Conservation (phyloP, 352 stramenopile species). For the Pythium plurisporium region DNA sequence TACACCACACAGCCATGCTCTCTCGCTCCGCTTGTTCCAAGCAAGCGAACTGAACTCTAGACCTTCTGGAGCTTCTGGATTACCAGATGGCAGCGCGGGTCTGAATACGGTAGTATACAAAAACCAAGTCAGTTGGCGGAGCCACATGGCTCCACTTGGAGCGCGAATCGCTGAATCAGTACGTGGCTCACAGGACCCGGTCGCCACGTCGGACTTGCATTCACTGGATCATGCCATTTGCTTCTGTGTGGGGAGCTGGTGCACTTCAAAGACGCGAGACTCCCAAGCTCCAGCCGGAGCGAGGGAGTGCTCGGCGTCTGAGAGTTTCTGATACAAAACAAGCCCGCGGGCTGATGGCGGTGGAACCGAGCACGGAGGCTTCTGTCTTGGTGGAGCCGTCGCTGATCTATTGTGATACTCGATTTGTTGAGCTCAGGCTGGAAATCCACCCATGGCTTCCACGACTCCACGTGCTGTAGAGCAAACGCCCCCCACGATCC, state of each 20-base stretch:
- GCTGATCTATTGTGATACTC: too few relatives aligned
- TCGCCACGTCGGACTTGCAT: neutral
- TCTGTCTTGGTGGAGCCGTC: too few relatives aligned
- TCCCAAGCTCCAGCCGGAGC: neutral
- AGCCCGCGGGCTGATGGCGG: too few relatives aligned
- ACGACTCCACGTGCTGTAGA: too few relatives aligned
- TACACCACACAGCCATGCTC: constrained; percentile 1
- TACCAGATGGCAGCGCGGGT: constrained; percentile 7
- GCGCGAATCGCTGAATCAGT: neutral
- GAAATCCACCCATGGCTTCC: too few relatives aligned
- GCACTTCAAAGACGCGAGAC: neutral
- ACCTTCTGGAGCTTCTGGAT: constrained; percentile 9
- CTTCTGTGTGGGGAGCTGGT: neutral
- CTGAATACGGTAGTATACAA: neutral
- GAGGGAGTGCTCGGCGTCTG: neutral
- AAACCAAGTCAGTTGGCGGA: neutral
- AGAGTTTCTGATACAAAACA: too few relatives aligned
- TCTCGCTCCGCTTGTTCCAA: too few relatives aligned
- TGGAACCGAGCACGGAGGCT: too few relatives aligned
- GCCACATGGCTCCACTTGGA: neutral
- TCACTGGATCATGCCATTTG: neutral
- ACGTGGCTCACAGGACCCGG: neutral
- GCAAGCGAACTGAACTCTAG: constrained; percentile 24
- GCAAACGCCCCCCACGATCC: too few relatives aligned
- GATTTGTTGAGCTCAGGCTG: too few relatives aligned